Evolutionary conservation across 768 basidiomycete genomes (phyloP).

Genomic region (Royoungia palumana): DNA sequence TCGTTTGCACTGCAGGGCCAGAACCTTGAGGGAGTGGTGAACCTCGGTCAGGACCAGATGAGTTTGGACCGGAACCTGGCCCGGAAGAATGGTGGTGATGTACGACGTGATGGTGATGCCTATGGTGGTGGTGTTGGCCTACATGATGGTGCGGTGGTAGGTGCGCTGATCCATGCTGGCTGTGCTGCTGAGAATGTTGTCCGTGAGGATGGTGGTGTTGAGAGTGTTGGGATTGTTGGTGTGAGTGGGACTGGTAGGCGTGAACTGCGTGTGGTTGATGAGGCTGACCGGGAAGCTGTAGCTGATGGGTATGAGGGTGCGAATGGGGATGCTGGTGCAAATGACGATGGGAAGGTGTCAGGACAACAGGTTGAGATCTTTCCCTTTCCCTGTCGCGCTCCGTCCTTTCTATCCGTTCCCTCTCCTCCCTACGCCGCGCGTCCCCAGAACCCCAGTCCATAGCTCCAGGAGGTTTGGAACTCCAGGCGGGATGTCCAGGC

Average conservation of each 20-base stretch:
- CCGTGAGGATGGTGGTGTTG: constrained; percentile 27
- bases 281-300: constrained; percentile 18
- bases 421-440: constrained; percentile 35
- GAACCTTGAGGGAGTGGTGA: constrained; percentile 35
- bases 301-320: constrained; percentile 35
- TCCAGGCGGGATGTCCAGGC: constrained; percentile 25
- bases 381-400: constrained; percentile 33
- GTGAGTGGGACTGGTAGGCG: constrained; percentile 30
- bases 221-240: constrained; percentile 25
- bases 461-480: constrained; percentile 32
- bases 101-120: constrained; percentile 38
- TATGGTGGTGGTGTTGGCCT: constrained; percentile 51
- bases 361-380: constrained; percentile 21
- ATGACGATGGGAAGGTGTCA: constrained; percentile 29
- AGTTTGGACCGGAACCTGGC: constrained; percentile 27
- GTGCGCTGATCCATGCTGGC: constrained; percentile 28
- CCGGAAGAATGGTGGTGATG: constrained; percentile 48
- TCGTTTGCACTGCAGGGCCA: constrained; percentile 39
- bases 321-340: constrained; percentile 33
- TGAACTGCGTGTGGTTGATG: constrained; percentile 27
- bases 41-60: constrained; percentile 26
- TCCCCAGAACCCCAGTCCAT: constrained; percentile 35
- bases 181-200: constrained; percentile 33
- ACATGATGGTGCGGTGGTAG: constrained; percentile 44
- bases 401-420: constrained; percentile 21